Evolutionary conservation across 2,329 filamentous ascomycete genomes (phyloP).

Genomic region (Diplocarpon rosae): DNA sequence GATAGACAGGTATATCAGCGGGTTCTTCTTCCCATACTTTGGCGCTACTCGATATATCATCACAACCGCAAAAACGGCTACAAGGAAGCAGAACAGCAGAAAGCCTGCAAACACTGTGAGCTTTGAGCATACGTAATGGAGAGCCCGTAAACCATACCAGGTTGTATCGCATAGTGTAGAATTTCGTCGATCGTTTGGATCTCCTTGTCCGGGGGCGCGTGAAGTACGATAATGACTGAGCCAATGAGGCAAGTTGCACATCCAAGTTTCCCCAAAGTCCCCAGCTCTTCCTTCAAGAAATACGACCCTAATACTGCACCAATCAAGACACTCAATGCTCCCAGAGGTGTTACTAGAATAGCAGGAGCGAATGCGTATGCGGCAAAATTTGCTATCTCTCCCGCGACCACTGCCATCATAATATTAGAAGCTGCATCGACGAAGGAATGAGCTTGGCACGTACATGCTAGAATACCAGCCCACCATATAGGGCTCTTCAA

Average conservation of each 20-base stretch:
- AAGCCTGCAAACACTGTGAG: constrained; percentile 51
- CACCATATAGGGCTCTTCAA: constrained; percentile 94
- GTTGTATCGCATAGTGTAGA: constrained; percentile 77
- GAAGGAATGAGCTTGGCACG: constrained; percentile 27
- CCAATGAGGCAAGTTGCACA: constrained; percentile 95
- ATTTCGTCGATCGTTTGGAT: constrained; percentile 89
- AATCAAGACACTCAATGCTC: constrained; percentile 88
- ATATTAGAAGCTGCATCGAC: constrained; percentile 20
- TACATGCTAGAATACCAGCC: constrained; percentile 84
- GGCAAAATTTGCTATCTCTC: constrained; percentile 94
- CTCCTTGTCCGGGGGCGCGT: constrained; percentile 88
- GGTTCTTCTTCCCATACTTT: constrained; percentile 85
- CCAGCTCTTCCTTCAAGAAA: constrained; percentile 81
- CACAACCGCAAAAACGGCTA: constrained; percentile 72
- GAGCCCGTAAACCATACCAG: constrained; percentile 47
- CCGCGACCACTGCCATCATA: constrained; percentile 62
- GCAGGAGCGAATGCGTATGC: constrained; percentile 97
- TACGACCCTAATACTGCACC: constrained; percentile 92
- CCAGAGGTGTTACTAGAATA: constrained; percentile 93
- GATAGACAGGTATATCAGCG: constrained; percentile 91
- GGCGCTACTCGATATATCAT: constrained; percentile 97
- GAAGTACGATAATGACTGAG: constrained; percentile 92
- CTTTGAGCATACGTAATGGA: background rate
- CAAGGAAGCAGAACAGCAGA: constrained; percentile 70
- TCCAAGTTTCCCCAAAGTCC: constrained; percentile 83